Percentiles rank a stretch among this genome's conserved stretches.
Evolutionary conservation across 768 basidiomycete genomes (phyloP).

Genomic region (Chiua virens): DNA sequence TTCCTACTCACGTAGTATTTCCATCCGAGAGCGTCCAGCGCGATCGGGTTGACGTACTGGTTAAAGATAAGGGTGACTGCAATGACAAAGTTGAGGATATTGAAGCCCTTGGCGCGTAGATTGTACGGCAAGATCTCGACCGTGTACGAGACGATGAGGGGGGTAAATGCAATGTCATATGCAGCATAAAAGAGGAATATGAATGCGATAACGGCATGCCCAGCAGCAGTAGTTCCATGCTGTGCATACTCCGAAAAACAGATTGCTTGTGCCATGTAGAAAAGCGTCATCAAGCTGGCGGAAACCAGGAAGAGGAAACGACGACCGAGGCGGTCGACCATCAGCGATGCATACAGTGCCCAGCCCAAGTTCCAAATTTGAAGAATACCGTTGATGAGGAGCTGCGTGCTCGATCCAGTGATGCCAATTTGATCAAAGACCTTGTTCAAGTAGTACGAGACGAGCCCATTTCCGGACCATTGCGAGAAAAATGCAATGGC

Average conservation of each 20-base stretch:
- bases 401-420: slow-evolving; percentile 57
- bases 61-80: slow-evolving; percentile 85
- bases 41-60: slow-evolving; percentile 85
- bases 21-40: slow-evolving; percentile 63
- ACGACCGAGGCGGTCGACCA: slow-evolving; percentile 68
- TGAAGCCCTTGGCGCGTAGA: slow-evolving; percentile 86
- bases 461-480: slow-evolving; percentile 85
- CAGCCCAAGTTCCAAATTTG: slow-evolving; percentile 79
- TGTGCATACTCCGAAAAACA: slow-evolving; percentile 60
- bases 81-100: slow-evolving; percentile 75
- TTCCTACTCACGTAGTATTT: slow-evolving; percentile 67
- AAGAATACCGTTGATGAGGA: slow-evolving; percentile 84
- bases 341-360: slow-evolving; percentile 55
- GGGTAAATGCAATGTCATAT: slow-evolving; percentile 83
- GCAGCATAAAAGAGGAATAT: slow-evolving; percentile 81
- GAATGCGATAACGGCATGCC: slow-evolving; percentile 76
- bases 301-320: slow-evolving; percentile 70
- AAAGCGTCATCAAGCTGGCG: slow-evolving; percentile 54
- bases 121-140: slow-evolving; percentile 85
- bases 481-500: slow-evolving; percentile 83
- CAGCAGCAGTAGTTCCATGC: slow-evolving; percentile 41
- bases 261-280: slow-evolving; percentile 68
- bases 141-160: slow-evolving; percentile 84
- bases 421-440: slow-evolving; percentile 72
- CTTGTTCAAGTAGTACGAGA: slow-evolving; percentile 78